Base-by-base conservation (phyloP, 1,284 basidiomycete species). In the Tylopilus orsonianus region DNA sequence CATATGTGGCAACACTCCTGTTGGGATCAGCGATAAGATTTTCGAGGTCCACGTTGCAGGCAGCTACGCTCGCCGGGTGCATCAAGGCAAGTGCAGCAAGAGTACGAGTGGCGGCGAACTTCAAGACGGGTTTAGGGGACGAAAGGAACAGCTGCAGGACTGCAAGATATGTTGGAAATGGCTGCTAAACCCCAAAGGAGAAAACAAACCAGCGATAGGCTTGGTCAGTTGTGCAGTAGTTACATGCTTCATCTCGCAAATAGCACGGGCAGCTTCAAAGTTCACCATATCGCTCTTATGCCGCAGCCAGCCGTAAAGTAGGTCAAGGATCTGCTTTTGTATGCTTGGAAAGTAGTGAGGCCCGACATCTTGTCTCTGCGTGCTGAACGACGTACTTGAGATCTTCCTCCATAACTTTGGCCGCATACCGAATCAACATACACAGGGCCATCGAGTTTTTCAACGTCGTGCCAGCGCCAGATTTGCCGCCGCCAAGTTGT, bases 201-300 rank as follows among this genome's bases (percentile, higher is more conserved):
- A 35, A 43, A 27, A 55, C 81, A 60, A 56, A 90, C 92, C 89
- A 49, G 91, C 83, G 52, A 99, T 93, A 4, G 97, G 83, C 60
- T 91, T 86, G 46, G 86, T 85, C 46, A 99, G 75, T 59, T 98
- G 93, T 19, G 80, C 70, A 12, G 85, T 66, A 22, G 85, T 80
- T 22, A 95, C 85, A 57, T 85, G 84, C 68, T 85, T 89, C 88
- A 97, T 92, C 69, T 97, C 95, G 68, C 95, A 98, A 56, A 99
- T 96, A 16, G 88, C 95, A 44, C 96, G 86, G 5, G 97, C 97
- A 24, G 96, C 97, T 70, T 99, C 97, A 60, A 96, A 93, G 74
- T 98, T 99, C 68, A 99, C 97, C 97, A 98, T 99, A 70, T 99
- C 97, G 65, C 93, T 96, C 79, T 99, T 99, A 74, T 99, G 97